Conservation (phyloP, 805 yeast genomes). For the Ogataea neopini region DNA sequence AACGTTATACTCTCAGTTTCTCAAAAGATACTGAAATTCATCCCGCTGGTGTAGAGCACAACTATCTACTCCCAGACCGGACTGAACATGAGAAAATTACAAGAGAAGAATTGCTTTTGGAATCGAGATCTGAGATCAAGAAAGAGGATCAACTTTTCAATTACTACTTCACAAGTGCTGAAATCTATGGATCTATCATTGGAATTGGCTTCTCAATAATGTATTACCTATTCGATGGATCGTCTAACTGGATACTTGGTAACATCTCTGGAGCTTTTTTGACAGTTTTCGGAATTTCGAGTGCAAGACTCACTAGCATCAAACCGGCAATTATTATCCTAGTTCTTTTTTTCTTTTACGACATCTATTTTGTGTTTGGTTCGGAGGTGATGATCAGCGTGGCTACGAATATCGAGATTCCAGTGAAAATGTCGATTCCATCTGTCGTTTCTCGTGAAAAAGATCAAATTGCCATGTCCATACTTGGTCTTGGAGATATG, state of each 20-base stretch:
- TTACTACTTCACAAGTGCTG: slow-evolving; percentile 36
- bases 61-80: slow-evolving; percentile 32
- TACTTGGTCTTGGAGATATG: slow-evolving; percentile 69
- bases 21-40: slow-evolving; percentile 39
- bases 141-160: slow-evolving; percentile 37
- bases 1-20: slow-evolving; percentile 44
- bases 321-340: slow-evolving; percentile 47
- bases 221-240: slow-evolving; percentile 25
- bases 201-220: slow-evolving; percentile 17
- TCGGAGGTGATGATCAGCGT: slow-evolving; percentile 63
- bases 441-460: slow-evolving; percentile 24
- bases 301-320: slow-evolving; percentile 44
- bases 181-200: slow-evolving; percentile 26
- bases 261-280: slow-evolving; percentile 45
- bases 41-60: slow-evolving; percentile 41
- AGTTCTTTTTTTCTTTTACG: slow-evolving; percentile 56
- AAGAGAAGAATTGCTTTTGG: slow-evolving; percentile 28
- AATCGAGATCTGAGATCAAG: slow-evolving; percentile 24
- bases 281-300: slow-evolving; percentile 45
- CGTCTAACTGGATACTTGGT: slow-evolving; percentile 46
- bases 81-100: slow-evolving; percentile 34
- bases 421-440: slow-evolving; percentile 52
- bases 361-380: slow-evolving; percentile 66
- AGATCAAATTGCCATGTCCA: slow-evolving; percentile 29
- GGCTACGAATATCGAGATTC: slow-evolving; percentile 56